Evolutionary conservation across 805 yeast species (phyloP).

Genomic region (Candida gorgasii): DNA sequence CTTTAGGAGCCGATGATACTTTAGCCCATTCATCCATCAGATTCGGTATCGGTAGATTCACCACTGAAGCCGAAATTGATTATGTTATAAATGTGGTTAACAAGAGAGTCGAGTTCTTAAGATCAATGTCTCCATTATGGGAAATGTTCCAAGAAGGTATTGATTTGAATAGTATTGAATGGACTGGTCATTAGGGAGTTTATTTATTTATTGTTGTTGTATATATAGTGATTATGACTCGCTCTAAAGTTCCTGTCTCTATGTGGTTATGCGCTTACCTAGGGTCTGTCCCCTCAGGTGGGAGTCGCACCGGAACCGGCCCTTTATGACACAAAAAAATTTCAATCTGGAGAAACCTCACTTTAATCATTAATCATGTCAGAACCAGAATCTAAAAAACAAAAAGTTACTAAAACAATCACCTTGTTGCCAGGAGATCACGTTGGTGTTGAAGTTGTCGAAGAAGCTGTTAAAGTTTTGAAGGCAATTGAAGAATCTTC

Average conservation of each 20-base stretch:
- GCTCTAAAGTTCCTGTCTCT: background rate
- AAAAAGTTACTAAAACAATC: conserved; percentile 55
- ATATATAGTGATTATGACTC: background rate
- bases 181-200: conserved; percentile 89
- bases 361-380: conserved; percentile 14
- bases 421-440: conserved; percentile 96
- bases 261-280: no score
- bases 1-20: conserved; percentile 97
- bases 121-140: conserved; percentile 95
- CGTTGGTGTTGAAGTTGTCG: conserved; percentile 87
- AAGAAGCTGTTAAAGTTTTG: conserved; percentile 90
- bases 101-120: conserved; percentile 85
- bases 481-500: conserved; percentile 64
- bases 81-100: conserved; percentile 87
- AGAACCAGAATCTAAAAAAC: conserved; percentile 20
- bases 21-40: conserved; percentile 97
- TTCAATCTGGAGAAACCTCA: conserved; percentile 3
- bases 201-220: conserved; percentile 6
- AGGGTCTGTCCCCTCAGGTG: background rate
- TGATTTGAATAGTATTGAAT: conserved; percentile 88
- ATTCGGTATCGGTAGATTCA: conserved; percentile 95
- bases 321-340: background rate
- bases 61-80: conserved; percentile 94
- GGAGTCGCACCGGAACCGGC: background rate
- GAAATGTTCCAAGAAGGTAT: conserved; percentile 99